Evolutionary conservation across 768 basidiomycete genomes (phyloP).

Genomic region (Nidularia pulvinata): DNA sequence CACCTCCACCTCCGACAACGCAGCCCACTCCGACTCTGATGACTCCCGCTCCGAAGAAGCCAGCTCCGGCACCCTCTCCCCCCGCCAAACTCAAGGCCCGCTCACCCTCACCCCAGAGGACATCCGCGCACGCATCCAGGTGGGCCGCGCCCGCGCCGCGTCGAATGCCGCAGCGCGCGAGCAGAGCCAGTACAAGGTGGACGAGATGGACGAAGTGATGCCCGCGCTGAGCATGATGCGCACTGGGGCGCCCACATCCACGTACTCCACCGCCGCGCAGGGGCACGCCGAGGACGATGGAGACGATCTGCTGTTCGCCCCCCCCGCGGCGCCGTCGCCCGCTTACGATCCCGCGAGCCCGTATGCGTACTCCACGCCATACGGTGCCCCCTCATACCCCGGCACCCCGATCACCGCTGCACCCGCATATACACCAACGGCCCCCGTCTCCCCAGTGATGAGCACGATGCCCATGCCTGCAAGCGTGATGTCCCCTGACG

Average conservation of each 20-base stretch:
- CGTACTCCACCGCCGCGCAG: not conserved
- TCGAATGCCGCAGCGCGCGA: constrained; percentile 15
- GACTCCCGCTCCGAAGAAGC: too few species aligned
- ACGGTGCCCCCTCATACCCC: not conserved
- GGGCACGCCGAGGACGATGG: constrained; percentile 7
- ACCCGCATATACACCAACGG: constrained; percentile 1
- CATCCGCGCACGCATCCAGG: constrained; percentile 52
- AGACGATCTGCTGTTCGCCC: constrained; percentile 47
- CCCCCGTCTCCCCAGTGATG: constrained; percentile 25
- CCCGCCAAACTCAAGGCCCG: constrained; percentile 37
- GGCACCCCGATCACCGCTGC: not conserved
- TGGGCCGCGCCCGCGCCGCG: constrained; percentile 11
- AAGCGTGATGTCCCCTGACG: constrained; percentile 61
- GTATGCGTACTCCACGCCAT: constrained; percentile 4
- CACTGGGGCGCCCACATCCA: constrained; percentile 39
- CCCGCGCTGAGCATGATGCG: constrained; percentile 82
- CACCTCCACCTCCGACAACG: too few species aligned
- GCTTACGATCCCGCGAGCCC: constrained; percentile 6
- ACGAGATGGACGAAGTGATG: constrained; percentile 53
- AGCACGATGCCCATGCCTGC: constrained; percentile 28
- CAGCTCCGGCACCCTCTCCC: constrained; percentile 3
- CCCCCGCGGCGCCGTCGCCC: constrained; percentile 18
- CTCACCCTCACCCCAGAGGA: constrained; percentile 57
- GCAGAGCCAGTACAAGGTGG: constrained; percentile 10
- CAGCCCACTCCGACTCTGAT: too few species aligned